Base-by-base conservation (phyloP, 106 monocot genomes). In the Platanthera guangdongensis region DNA sequence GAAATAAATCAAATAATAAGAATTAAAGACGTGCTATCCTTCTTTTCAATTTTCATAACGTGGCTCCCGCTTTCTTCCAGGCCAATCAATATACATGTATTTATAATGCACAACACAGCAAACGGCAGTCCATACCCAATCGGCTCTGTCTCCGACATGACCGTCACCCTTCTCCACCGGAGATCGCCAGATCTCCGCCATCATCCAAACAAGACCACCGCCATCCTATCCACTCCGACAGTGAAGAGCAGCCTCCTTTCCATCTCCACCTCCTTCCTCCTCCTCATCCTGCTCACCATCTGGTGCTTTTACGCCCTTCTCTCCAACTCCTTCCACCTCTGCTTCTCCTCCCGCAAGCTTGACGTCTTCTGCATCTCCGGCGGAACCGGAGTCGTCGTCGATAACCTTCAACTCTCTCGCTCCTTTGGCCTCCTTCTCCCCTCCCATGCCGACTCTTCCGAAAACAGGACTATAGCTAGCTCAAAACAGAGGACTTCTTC, bases 331-430 rank as follows among this genome's bases (percentile, higher is more conserved):
- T 85, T 89, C 79, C 86, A 84, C 71, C n/a, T 86, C 71, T 86
- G 89, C 78, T 18, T 86, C 77, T 80, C 86, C 59, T 84, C 86
- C 25, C 71, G 83, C 8, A 86, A 86, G 73, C 75, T 86, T 64
- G 54, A 83, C 25, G 52, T 81, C 63, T 85, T 81, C 78, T 88
- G 89, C 84, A 80, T 89, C 74, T 78, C 86, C 45, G 79, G 81
- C 45, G 76, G 86, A 30, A n/a, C 59, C 59, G 39, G 39, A 39
- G 39, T 39, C 25, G 25, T 25, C 25, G 25, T 25, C 3, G 39
- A 39, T 39, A 39, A 39, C 39, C 39, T 39, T 39, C 39, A 39
- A 3, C 21, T 60, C n/a, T 60, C 59, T 9, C 59, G 21, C 9
- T 60, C 59, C 59, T 21, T 60, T 21, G 19, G 59, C 59, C 59